These are phyloP conservation scores for Alternaria incomplexa DNA, from an alignment of 2,329 filamentous ascomycete genomes.

Conservation along the genomic window DNA sequence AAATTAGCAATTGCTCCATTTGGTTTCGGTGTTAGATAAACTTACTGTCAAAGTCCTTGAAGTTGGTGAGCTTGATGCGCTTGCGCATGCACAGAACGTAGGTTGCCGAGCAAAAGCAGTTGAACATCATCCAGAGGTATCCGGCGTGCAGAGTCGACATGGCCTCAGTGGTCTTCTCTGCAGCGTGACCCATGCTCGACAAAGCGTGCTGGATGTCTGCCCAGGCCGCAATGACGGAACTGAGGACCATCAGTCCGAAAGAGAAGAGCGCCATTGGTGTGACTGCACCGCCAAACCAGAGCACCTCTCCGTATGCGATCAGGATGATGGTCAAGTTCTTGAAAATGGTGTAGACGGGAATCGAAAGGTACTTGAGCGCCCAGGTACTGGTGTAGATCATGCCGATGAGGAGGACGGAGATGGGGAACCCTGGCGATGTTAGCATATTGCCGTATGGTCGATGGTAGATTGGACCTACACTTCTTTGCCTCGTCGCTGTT, in stretches of 20 bases:
- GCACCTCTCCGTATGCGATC: conserved; percentile 96
- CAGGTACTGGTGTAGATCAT: conserved; percentile 99
- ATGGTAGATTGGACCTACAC: conserved; percentile 65
- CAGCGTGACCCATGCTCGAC: conserved; percentile 61
- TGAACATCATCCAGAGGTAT: conserved; percentile 97
- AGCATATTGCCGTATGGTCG: conserved; percentile 5
- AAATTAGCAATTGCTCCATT: conserved; percentile 10
- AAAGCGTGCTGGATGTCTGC: conserved; percentile 91
- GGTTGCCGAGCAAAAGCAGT: conserved; percentile 91
- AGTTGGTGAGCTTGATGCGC: conserved; percentile 99
- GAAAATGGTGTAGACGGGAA: conserved; percentile 99
- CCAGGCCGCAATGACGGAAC: conserved; percentile 94
- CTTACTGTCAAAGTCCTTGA: conserved; percentile 99
- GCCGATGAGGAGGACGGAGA: conserved; percentile 92
- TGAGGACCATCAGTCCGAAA: conserved; percentile 95
- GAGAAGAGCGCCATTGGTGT: conserved; percentile 86
- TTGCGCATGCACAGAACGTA: conserved; percentile 95
- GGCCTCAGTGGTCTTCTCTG: conserved; percentile 69
- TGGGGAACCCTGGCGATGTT: conserved; percentile 78
- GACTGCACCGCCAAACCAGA: conserved; percentile 96
- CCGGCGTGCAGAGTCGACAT: conserved; percentile 92
- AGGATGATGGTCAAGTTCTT: conserved; percentile 99
- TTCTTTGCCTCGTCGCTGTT: conserved; percentile 88
- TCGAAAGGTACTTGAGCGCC: conserved; percentile 93
- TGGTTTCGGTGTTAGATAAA: neutral